A percentile compares a stretch with the other conserved stretches of the same genome.
Conservation (phyloP, 805 yeast species). For the Metschnikowia sp. region DNA sequence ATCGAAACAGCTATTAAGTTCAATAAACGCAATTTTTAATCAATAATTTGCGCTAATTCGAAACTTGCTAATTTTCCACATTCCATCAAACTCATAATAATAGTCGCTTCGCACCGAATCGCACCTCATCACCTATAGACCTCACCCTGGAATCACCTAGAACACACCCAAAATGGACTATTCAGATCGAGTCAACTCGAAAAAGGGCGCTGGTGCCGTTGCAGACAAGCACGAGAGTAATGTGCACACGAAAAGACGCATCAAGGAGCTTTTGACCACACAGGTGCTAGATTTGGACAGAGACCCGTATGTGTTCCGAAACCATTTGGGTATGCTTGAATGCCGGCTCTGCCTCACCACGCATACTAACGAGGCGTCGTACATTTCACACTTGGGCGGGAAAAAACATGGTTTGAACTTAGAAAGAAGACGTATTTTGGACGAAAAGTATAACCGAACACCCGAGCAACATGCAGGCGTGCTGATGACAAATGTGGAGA, state of each 20-base stretch:
- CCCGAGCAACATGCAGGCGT: conserved; percentile 20
- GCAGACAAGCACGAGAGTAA: conserved; percentile 73
- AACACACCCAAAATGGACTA: conserved; percentile 62
- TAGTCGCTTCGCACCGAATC: no score
- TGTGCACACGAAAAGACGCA: conserved; percentile 62
- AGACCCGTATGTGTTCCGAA: conserved; percentile 83
- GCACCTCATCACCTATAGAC: no score
- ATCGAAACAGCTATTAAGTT: no score
- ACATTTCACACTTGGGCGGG: conserved; percentile 81
- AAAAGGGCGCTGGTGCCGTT: conserved; percentile 87
- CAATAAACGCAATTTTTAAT: no score
- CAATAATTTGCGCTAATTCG: no score
- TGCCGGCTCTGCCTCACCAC: conserved; percentile 82
- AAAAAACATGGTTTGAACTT: conserved; percentile 75
- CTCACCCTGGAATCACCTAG: neutral
- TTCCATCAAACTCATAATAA: no score
- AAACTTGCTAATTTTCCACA: no score
- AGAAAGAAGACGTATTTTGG: conserved; percentile 49
- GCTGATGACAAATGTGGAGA: conserved; percentile 38
- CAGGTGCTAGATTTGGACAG: conserved; percentile 50
- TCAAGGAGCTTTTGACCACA: conserved; percentile 55
- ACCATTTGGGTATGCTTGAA: conserved; percentile 80
- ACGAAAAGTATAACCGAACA: conserved; percentile 27
- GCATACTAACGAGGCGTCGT: conserved; percentile 77
- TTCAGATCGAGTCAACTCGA: conserved; percentile 84